phyloP scores from a whole-genome alignment of 768 basidiomycete genomes.

The Daedalea quercina region DNA sequence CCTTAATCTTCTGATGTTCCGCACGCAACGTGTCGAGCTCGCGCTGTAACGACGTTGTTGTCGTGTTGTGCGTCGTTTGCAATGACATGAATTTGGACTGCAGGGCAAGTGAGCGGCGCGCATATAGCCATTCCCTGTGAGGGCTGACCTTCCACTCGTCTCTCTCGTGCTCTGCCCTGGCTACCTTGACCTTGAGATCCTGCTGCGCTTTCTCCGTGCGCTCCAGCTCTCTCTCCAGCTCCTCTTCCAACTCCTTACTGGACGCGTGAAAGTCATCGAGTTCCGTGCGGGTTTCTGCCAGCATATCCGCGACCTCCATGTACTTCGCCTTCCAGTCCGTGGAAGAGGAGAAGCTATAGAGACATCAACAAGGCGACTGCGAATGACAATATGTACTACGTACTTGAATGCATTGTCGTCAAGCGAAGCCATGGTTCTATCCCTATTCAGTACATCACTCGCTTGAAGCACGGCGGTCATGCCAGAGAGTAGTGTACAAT shows the following conservation, averaged over 20 bases:
- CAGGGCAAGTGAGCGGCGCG: neutral
- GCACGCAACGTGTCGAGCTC: constrained; percentile 81
- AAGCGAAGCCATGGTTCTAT: constrained; percentile 48
- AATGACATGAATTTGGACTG: constrained; percentile 82
- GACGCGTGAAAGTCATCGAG: constrained; percentile 84
- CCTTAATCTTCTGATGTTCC: constrained; percentile 62
- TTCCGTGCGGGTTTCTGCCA: constrained; percentile 77
- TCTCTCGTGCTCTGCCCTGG: constrained; percentile 64
- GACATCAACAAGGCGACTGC: constrained; percentile 6
- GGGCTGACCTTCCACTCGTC: constrained; percentile 88
- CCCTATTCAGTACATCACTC: constrained; percentile 51
- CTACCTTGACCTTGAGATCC: constrained; percentile 68
- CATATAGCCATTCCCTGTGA: neutral
- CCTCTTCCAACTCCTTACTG: constrained; percentile 89
- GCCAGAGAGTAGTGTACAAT: constrained; percentile 10
- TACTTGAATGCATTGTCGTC: constrained; percentile 66
- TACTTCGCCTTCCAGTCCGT: constrained; percentile 78
- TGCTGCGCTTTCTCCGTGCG: constrained; percentile 80
- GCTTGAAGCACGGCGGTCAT: constrained; percentile 53
- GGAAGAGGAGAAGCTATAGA: constrained; percentile 44
- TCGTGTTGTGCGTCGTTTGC: constrained; percentile 87
- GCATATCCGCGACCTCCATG: constrained; percentile 77
- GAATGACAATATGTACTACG: constrained; percentile 3
- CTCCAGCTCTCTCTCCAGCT: constrained; percentile 86
- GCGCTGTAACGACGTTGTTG: constrained; percentile 84